These are phyloP conservation scores for Margaritispora aquatica DNA, from an alignment of 495 filamentous ascomycete species.

Conservation along the genomic window DNA sequence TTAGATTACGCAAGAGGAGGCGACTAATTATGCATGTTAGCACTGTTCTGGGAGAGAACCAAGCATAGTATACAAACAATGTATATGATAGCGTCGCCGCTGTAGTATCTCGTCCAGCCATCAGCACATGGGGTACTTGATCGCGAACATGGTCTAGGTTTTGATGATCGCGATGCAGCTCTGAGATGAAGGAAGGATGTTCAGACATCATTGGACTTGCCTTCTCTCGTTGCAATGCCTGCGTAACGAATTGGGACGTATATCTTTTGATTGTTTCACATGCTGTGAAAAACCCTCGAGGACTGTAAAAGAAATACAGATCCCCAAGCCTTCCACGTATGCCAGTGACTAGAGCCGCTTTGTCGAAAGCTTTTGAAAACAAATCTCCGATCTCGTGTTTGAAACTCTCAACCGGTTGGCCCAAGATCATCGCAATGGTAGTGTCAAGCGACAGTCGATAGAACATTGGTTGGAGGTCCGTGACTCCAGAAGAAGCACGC, in stretches of 20 bases:
- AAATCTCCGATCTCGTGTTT: conserved; percentile 14
- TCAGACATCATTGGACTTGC: conserved; percentile 29
- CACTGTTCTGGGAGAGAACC: conserved; percentile 20
- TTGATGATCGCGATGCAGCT: conserved; percentile 35
- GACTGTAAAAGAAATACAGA: too few relatives aligned
- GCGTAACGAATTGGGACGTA: too few relatives aligned
- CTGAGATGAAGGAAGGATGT: conserved; percentile 3
- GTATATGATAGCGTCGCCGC: conserved; percentile 35
- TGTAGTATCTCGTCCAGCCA: conserved; percentile 56
- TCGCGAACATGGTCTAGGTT: conserved; percentile 30
- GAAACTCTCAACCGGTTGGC: conserved; percentile 32
- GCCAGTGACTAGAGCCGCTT: too few relatives aligned
- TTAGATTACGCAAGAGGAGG: conserved; percentile 20
- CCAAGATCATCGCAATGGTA: conserved; percentile 40
- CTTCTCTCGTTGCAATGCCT: too few relatives aligned
- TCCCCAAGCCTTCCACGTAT: too few relatives aligned
- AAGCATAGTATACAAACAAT: conserved; percentile 31
- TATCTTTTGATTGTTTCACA: too few relatives aligned
- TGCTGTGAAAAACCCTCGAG: too few relatives aligned
- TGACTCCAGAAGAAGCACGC: conserved; percentile 28
- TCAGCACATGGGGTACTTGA: conserved; percentile 41
- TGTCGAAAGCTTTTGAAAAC: conserved; percentile 27
- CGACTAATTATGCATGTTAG: conserved; percentile 18
- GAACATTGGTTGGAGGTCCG: conserved; percentile 45
- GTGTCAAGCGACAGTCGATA: conserved; percentile 43